These are phyloP conservation scores for Cerioporus squamosus DNA, from an alignment of 1,284 basidiomycete species.

Conservation along the genomic window DNA sequence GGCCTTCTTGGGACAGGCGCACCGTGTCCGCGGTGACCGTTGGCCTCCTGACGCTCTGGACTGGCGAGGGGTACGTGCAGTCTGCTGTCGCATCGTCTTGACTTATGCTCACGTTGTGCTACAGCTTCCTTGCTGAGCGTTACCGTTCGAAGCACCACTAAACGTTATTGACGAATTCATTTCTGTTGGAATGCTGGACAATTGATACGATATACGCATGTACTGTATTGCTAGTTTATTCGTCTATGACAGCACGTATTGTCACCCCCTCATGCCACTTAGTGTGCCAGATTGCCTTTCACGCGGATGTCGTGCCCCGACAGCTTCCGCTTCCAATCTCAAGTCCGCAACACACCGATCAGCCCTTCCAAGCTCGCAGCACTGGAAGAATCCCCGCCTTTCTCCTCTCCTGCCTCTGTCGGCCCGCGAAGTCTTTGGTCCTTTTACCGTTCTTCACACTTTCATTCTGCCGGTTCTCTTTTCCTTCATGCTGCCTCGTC, in stretches of 20 bases:
- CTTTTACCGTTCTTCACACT: no score
- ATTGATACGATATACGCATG: neutral
- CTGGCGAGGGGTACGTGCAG: constrained; percentile 67
- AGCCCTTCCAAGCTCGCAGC: no score
- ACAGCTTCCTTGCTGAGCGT: constrained; percentile 20
- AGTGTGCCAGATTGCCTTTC: no score
- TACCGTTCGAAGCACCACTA: constrained; percentile 20
- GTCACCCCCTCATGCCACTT: neutral
- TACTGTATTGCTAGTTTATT: constrained; percentile 11
- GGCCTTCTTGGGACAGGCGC: constrained; percentile 71
- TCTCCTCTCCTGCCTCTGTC: no score
- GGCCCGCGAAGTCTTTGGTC: no score
- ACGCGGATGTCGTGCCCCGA: no score
- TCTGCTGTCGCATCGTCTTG: neutral
- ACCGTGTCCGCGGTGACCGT: constrained; percentile 66
- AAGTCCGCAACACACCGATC: no score
- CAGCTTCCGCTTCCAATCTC: no score
- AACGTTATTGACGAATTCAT: neutral
- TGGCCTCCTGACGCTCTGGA: constrained; percentile 68
- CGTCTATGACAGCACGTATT: neutral
- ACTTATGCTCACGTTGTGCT: neutral
- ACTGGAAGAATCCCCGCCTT: no score
- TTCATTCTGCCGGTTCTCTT: no score
- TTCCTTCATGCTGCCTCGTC: no score
- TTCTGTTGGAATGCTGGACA: neutral